Percentiles rank a stretch among this genome's conserved stretches.
Evolutionary conservation across 352 stramenopile genomes (phyloP).

Genomic region (Phytophthora tentaculata): DNA sequence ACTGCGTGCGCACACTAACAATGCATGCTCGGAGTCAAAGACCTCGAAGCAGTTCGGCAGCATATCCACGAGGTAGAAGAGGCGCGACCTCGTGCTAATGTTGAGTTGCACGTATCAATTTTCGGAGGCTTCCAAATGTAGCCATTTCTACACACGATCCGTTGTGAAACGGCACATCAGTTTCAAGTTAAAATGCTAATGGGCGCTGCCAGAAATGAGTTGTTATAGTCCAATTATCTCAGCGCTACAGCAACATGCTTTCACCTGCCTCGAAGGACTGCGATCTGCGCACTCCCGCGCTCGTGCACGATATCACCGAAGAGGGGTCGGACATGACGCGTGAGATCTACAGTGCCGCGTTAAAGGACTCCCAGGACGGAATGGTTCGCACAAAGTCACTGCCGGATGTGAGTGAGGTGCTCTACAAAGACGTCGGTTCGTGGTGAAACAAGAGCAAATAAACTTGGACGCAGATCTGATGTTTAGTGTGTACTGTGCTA

Average conservation of each 20-base stretch:
- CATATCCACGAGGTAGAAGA: conserved; percentile 14
- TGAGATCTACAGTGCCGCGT: conserved; percentile 57
- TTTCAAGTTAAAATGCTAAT: conserved; percentile 4
- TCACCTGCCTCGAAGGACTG: conserved; percentile 16
- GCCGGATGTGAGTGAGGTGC: conserved; percentile 50
- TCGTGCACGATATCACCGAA: conserved; percentile 53
- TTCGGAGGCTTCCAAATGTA: not conserved
- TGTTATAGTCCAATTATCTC: conserved; percentile 8
- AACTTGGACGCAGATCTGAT: not conserved
- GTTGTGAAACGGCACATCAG: conserved; percentile 7
- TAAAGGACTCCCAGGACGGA: conserved; percentile 39
- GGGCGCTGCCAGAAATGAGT: not conserved
- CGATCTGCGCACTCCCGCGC: conserved; percentile 27
- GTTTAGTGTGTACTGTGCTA: conserved; percentile 1
- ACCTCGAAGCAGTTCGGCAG: conserved; percentile 62
- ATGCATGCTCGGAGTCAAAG: conserved; percentile 36
- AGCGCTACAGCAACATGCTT: conserved; percentile 11
- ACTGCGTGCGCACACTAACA: conserved; percentile 67
- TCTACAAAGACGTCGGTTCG: conserved; percentile 58
- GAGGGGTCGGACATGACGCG: conserved; percentile 63
- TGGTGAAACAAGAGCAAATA: not conserved
- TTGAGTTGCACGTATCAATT: not conserved
- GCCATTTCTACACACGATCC: conserved; percentile 16
- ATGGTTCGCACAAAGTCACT: conserved; percentile 42
- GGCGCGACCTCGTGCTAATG: no score